Evolutionary conservation across 1,284 basidiomycete species (phyloP).

Genomic region (Apiotrichum sp.): DNA sequence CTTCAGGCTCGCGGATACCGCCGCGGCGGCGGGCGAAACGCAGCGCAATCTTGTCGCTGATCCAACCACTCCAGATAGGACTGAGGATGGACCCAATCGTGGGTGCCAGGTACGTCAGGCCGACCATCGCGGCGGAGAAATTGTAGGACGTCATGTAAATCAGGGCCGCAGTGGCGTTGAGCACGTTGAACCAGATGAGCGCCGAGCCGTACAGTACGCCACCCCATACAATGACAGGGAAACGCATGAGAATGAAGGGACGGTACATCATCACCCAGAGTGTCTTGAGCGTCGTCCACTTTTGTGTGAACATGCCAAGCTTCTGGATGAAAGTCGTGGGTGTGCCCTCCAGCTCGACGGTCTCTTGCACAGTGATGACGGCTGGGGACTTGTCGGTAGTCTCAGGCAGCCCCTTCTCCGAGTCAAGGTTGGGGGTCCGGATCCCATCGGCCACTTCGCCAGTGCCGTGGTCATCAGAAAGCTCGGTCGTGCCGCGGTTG

Average conservation of each 20-base stretch:
- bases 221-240: slow-evolving; percentile 21
- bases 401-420: background rate
- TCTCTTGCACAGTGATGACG: background rate
- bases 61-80: slow-evolving; percentile 12
- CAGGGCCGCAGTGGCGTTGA: slow-evolving; percentile 21
- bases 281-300: slow-evolving; percentile 6
- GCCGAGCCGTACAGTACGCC: slow-evolving; percentile 21
- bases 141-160: slow-evolving; percentile 13
- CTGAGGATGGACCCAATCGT: slow-evolving; percentile 21
- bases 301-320: slow-evolving; percentile 11
- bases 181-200: slow-evolving; percentile 24
- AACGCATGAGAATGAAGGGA: slow-evolving; percentile 17
- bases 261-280: slow-evolving; percentile 16
- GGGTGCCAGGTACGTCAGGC: slow-evolving; percentile 24
- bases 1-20: slow-evolving; percentile 32
- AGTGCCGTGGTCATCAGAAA: slow-evolving; percentile 6
- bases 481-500: slow-evolving; percentile 18
- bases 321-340: slow-evolving; percentile 4
- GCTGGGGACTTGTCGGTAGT: background rate
- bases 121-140: slow-evolving; percentile 19
- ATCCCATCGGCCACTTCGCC: background rate
- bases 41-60: slow-evolving; percentile 19
- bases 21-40: slow-evolving; percentile 16
- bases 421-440: background rate
- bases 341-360: slow-evolving; percentile 3